A percentile compares a stretch with the other conserved stretches of the same genome.
Evolutionary conservation across 805 yeast species (phyloP).

Genomic region (Monosporozyma siamensis): DNA sequence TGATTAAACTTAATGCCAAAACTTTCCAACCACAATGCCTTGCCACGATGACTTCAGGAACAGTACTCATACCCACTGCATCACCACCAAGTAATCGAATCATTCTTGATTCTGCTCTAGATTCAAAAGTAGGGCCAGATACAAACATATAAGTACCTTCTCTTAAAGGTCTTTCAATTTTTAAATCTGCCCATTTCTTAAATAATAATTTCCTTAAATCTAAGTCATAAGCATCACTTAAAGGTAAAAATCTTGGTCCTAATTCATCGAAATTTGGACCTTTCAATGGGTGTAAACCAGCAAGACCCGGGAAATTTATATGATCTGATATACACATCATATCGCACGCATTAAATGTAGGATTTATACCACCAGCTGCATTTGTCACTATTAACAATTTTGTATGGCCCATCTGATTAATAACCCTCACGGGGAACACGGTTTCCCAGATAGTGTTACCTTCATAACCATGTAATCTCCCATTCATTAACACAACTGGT

Average conservation of each 20-base stretch:
- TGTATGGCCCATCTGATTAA: slow-evolving; percentile 49
- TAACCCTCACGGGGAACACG: slow-evolving; percentile 76
- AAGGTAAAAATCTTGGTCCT: slow-evolving; percentile 83
- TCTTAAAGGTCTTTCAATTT: slow-evolving; percentile 49
- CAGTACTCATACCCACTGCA: slow-evolving; percentile 96
- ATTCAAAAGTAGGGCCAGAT: slow-evolving; percentile 91
- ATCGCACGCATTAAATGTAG: slow-evolving; percentile 67
- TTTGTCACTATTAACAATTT: slow-evolving; percentile 71
- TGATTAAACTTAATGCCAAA: slow-evolving; percentile 75
- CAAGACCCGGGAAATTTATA: slow-evolving; percentile 80
- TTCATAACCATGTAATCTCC: slow-evolving; percentile 86
- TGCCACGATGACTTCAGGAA: slow-evolving; percentile 90
- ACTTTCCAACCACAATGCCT: slow-evolving; percentile 80
- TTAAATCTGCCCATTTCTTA: slow-evolving; percentile 41
- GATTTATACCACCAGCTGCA: slow-evolving; percentile 88
- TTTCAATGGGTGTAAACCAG: slow-evolving; percentile 78
- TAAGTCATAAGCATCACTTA: slow-evolving; percentile 82
- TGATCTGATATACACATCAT: slow-evolving; percentile 87
- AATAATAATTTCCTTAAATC: slow-evolving; percentile 56
- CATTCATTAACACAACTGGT: slow-evolving; percentile 89
- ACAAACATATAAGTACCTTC: slow-evolving; percentile 85
- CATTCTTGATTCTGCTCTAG: slow-evolving; percentile 83
- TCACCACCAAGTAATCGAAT: slow-evolving; percentile 72
- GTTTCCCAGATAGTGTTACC: slow-evolving; percentile 79
- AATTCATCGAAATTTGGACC: slow-evolving; percentile 74